These are phyloP conservation scores for Ophiostoma montium DNA, from an alignment of 2,329 filamentous ascomycete genomes.

Conservation along the genomic window DNA sequence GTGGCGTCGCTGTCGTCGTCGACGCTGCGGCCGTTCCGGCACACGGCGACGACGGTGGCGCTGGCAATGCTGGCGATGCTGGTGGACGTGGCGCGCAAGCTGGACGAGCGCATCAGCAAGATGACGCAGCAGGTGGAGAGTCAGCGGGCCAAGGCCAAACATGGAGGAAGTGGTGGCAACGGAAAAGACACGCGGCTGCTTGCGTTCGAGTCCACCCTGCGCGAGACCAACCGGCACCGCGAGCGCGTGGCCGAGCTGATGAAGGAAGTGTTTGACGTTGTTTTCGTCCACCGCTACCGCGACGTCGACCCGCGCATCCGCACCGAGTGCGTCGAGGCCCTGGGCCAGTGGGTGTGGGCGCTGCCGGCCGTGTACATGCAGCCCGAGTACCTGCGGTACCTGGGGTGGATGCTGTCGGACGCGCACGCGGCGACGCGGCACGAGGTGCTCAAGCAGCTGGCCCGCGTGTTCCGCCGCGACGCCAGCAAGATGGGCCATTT, in stretches of 20 bases:
- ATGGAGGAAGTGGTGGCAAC: too few species aligned
- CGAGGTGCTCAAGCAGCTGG: slow-evolving; percentile 77
- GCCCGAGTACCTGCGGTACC: slow-evolving; percentile 76
- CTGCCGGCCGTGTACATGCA: slow-evolving; percentile 84
- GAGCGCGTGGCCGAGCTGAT: slow-evolving; percentile 58
- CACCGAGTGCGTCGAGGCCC: slow-evolving; percentile 71
- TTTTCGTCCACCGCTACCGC: slow-evolving; percentile 91
- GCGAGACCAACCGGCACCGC: slow-evolving; percentile 55
- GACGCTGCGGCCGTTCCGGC: slow-evolving; percentile 74
- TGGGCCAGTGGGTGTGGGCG: slow-evolving; percentile 77
- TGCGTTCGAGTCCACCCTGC: slow-evolving; percentile 57
- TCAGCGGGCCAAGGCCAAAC: slow-evolving; percentile 60
- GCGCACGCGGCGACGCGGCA: slow-evolving; percentile 56
- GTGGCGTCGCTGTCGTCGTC: slow-evolving; percentile 83
- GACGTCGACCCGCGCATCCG: slow-evolving; percentile 85
- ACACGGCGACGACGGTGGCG: slow-evolving; percentile 79
- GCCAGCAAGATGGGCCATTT: slow-evolving; percentile 80
- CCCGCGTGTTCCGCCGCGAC: slow-evolving; percentile 64
- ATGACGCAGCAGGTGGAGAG: slow-evolving; percentile 65
- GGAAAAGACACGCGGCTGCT: slow-evolving; percentile 62
- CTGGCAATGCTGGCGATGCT: slow-evolving; percentile 67
- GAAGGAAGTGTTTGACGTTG: slow-evolving; percentile 76
- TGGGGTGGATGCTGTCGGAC: slow-evolving; percentile 93
- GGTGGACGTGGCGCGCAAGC: slow-evolving; percentile 32
- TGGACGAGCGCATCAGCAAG: slow-evolving; percentile 49